These are phyloP conservation scores for Kodamaea arcana DNA, from an alignment of 1,139 yeast genomes.

Conservation along the genomic window DNA sequence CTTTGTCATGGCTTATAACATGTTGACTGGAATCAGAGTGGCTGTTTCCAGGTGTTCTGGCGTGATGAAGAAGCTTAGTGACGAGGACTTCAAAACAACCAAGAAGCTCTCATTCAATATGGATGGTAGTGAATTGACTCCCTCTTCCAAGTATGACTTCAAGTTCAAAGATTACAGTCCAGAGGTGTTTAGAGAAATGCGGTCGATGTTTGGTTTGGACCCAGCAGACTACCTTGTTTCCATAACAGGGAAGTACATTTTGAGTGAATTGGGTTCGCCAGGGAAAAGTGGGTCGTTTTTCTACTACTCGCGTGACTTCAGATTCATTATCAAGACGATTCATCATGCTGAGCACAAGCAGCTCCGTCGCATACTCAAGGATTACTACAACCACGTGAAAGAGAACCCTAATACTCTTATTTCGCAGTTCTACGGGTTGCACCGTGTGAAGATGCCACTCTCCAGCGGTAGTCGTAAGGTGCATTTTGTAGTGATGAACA, in stretches of 20 bases:
- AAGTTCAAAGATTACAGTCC: slow-evolving; percentile 97
- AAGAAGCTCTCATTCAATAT: slow-evolving; percentile 83
- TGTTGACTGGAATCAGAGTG: slow-evolving; percentile 95
- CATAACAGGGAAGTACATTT: slow-evolving; percentile 85
- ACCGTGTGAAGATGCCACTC: slow-evolving; percentile 85
- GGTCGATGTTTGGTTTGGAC: slow-evolving; percentile 78
- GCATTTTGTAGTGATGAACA: slow-evolving; percentile 95
- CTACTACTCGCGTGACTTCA: slow-evolving; percentile 88
- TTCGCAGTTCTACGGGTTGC: slow-evolving; percentile 93
- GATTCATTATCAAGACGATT: slow-evolving; percentile 92
- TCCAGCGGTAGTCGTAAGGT: slow-evolving; percentile 62
- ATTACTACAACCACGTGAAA: slow-evolving; percentile 78
- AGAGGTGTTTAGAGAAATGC: slow-evolving; percentile 82
- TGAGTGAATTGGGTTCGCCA: slow-evolving; percentile 91
- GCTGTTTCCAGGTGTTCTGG: slow-evolving; percentile 93
- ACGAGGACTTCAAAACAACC: slow-evolving; percentile 63
- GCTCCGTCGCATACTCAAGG: slow-evolving; percentile 66
- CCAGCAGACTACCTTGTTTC: slow-evolving; percentile 95
- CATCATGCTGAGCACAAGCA: slow-evolving; percentile 91
- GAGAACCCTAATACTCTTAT: slow-evolving; percentile 82
- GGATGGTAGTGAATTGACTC: slow-evolving; percentile 86
- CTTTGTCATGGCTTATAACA: slow-evolving; percentile 91
- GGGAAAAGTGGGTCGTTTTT: slow-evolving; percentile 97
- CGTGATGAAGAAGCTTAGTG: slow-evolving; percentile 66
- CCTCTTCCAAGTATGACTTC: slow-evolving; percentile 91